These are phyloP conservation scores for Rhizoclosmatium sp. DNA, from an alignment of 192 early-diverging fungal genomes.

Conservation along the genomic window DNA sequence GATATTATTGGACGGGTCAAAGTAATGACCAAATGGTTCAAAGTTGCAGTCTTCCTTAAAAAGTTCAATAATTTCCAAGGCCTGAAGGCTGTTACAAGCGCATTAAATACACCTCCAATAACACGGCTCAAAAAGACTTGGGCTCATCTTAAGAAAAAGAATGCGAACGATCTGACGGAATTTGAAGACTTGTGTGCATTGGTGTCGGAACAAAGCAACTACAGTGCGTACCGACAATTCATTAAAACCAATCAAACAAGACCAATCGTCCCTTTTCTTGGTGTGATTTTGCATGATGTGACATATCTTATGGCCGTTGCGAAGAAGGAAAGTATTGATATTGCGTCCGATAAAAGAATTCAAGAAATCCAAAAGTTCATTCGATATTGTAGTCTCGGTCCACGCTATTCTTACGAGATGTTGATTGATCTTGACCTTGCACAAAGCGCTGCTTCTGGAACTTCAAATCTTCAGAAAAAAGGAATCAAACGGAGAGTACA, in stretches of 20 bases:
- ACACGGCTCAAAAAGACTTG: slow-evolving; percentile 75
- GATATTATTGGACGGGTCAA: slow-evolving; percentile 66
- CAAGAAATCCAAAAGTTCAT: slow-evolving; percentile 67
- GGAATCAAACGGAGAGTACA: slow-evolving; percentile 19
- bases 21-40: slow-evolving; percentile 74
- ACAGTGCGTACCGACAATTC: slow-evolving; percentile 72
- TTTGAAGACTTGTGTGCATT: slow-evolving; percentile 62
- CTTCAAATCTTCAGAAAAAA: background rate
- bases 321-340: slow-evolving; percentile 65
- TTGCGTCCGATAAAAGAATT: slow-evolving; percentile 48
- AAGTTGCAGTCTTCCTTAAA: slow-evolving; percentile 65
- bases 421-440: slow-evolving; percentile 45
- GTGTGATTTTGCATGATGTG: slow-evolving; percentile 79
- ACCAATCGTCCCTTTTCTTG: slow-evolving; percentile 77
- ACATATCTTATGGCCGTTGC: slow-evolving; percentile 73
- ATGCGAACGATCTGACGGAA: slow-evolving; percentile 65
- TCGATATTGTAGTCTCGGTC: slow-evolving; percentile 62
- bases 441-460: slow-evolving; percentile 4
- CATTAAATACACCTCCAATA: slow-evolving; percentile 74
- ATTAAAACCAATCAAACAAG: slow-evolving; percentile 54
- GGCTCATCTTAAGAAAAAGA: slow-evolving; percentile 62
- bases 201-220: slow-evolving; percentile 76
- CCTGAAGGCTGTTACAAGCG: slow-evolving; percentile 72
- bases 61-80: slow-evolving; percentile 74
- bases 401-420: slow-evolving; percentile 65